A percentile compares a stretch with the other conserved stretches of the same genome.
phyloP scores from a whole-genome alignment of 2,329 filamentous ascomycete genomes.

The Colletotrichum echinochloae region DNA sequence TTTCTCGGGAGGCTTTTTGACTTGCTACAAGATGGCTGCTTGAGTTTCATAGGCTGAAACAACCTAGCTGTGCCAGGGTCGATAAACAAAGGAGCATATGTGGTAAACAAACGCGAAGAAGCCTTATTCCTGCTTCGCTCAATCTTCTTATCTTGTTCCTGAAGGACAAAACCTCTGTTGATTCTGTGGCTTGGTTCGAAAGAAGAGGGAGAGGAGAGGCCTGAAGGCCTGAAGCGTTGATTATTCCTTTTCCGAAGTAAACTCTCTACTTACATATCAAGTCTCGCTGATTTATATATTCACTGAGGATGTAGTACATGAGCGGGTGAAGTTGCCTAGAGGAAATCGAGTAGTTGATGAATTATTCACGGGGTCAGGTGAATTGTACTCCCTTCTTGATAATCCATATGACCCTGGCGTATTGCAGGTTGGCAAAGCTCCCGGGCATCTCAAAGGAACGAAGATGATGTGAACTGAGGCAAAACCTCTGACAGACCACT shows the following conservation, averaged over 20 bases:
- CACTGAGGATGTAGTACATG: neutral
- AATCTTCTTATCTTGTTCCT: fast-evolving
- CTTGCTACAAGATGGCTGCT: too few species aligned
- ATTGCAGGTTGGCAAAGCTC: neutral
- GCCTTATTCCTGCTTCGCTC: fast-evolving
- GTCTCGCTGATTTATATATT: neutral
- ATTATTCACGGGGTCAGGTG: neutral
- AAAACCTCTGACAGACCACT: neutral
- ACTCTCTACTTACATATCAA: neutral
- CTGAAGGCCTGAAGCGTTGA: too few species aligned
- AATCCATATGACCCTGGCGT: neutral
- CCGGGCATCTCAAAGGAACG: neutral
- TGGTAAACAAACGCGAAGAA: neutral
- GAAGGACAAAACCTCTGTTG: too few species aligned
- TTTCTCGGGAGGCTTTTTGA: too few species aligned
- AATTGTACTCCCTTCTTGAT: neutral
- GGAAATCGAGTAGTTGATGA: neutral
- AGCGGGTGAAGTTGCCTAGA: neutral
- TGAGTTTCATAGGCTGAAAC: neutral
- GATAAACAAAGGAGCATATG: neutral
- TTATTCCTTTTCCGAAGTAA: neutral
- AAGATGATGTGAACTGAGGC: neutral
- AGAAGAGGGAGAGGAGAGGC: neutral
- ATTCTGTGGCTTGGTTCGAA: neutral
- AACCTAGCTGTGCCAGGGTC: neutral